Percentiles rank a stretch among this genome's conserved stretches.
phyloP scores from a whole-genome alignment of 1,284 basidiomycete genomes.

The Pseudozyma sp. region DNA sequence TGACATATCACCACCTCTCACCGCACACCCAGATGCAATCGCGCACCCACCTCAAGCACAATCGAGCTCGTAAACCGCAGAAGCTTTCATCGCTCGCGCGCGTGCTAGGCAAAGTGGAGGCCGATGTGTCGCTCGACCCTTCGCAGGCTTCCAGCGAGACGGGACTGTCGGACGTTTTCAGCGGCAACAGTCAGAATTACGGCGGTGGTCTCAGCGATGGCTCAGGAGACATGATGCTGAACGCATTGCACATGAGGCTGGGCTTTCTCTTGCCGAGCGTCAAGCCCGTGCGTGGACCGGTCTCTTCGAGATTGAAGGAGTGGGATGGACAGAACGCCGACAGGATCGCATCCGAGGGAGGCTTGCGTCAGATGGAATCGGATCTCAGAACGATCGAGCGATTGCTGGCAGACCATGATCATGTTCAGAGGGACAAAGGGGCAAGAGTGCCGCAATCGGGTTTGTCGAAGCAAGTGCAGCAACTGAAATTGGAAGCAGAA shows the following conservation, averaged over 20 bases:
- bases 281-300: conserved; percentile 47
- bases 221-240: conserved; percentile 13
- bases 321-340: conserved; percentile 52
- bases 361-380: conserved; percentile 22
- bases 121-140: background rate
- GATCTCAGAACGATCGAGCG: conserved; percentile 21
- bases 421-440: background rate
- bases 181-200: background rate
- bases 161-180: background rate
- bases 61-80: conserved; percentile 16
- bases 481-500: conserved; percentile 24
- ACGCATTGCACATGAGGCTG: conserved; percentile 21
- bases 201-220: background rate
- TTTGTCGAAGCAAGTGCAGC: conserved; percentile 17
- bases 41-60: conserved; percentile 11
- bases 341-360: conserved; percentile 25
- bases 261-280: conserved; percentile 23
- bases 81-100: conserved; percentile 29
- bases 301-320: conserved; percentile 3
- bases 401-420: conserved; percentile 15
- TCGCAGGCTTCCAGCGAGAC: background rate
- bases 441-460: background rate
- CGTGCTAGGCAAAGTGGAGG: conserved; percentile 22
- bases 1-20: conserved; percentile 65
- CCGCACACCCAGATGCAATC: conserved; percentile 63